These are phyloP conservation scores for Sphaerobolus stellatus DNA, from an alignment of 1,284 basidiomycete genomes.

Conservation along the genomic window DNA sequence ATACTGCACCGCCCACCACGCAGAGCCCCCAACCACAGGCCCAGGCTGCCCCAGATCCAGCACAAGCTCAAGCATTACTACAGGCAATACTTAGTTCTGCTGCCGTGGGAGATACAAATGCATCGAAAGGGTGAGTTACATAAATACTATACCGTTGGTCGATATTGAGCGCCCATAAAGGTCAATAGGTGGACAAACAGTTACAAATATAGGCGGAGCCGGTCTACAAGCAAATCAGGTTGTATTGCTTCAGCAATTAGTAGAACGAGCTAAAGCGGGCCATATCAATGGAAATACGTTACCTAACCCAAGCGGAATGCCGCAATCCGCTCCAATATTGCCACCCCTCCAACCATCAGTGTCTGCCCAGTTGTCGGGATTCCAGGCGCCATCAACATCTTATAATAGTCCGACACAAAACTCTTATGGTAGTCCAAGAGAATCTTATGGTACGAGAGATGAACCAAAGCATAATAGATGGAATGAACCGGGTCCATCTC, in stretches of 20 bases:
- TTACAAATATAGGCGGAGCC: constrained; percentile 45
- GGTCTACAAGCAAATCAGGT: constrained; percentile 47
- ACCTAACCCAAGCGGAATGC: constrained; percentile 1
- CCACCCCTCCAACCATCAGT: background rate
- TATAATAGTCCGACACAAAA: constrained; percentile 5
- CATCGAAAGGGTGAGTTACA: constrained; percentile 25
- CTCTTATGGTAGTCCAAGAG: constrained; percentile 6
- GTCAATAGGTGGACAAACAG: constrained; percentile 54
- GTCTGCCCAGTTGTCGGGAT: background rate
- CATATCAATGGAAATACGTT: constrained; percentile 10
- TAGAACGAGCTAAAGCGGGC: constrained; percentile 52
- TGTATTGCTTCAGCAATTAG: constrained; percentile 69
- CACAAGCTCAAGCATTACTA: constrained; percentile 66
- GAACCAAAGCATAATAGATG: constrained; percentile 48
- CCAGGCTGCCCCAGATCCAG: constrained; percentile 35
- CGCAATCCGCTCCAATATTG: background rate
- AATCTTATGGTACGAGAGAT: constrained; percentile 25
- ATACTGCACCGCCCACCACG: constrained; percentile 25
- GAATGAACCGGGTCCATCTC: constrained; percentile 49
- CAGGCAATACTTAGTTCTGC: constrained; percentile 62
- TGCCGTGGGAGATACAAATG: constrained; percentile 21
- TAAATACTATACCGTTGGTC: constrained; percentile 6
- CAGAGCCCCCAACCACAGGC: constrained; percentile 27
- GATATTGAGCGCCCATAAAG: constrained; percentile 12
- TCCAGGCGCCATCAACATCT: constrained; percentile 2